Percentiles rank a stretch among this genome's conserved stretches.
Evolutionary conservation across 2,329 filamentous ascomycete genomes (phyloP).

Genomic region (Paramyrothecium roridum): DNA sequence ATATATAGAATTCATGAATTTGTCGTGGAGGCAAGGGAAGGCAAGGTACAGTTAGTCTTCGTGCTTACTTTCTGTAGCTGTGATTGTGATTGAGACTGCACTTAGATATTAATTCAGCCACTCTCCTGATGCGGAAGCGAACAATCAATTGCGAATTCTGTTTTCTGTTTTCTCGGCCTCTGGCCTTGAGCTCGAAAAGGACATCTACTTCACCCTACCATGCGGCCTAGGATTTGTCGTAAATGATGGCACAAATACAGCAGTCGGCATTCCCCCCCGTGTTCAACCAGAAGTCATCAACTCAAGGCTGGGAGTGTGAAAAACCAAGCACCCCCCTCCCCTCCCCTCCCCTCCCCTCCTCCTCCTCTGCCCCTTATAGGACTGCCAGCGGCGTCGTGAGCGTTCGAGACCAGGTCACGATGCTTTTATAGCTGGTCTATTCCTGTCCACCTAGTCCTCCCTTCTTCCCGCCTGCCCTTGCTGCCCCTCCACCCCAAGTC

Average conservation of each 20-base stretch:
- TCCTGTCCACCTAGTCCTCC: background rate
- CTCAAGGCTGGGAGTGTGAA: background rate
- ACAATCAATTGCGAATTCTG: background rate
- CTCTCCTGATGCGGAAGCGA: background rate
- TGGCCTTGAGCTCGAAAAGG: background rate
- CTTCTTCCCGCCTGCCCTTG: background rate
- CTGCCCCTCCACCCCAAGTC: background rate
- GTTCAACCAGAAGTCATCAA: background rate
- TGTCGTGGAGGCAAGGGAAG: too few species aligned
- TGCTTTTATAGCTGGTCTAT: conserved; percentile 27
- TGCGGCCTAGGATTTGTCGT: too few species aligned
- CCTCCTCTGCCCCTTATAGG: conserved; percentile 5
- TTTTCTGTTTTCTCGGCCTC: background rate
- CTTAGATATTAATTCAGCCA: background rate
- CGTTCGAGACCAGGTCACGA: conserved; percentile 17
- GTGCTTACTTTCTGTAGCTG: background rate
- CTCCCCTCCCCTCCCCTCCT: conserved; percentile 5
- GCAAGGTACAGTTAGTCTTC: too few species aligned
- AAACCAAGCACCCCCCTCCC: background rate
- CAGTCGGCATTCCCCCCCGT: too few species aligned
- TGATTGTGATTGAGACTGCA: background rate
- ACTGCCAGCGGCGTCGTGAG: conserved; percentile 20
- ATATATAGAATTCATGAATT: too few species aligned
- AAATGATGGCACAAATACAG: too few species aligned
- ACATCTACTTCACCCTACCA: background rate